phyloP scores from a whole-genome alignment of 2,329 filamentous ascomycete genomes.

The Pseudopyricularia cyperi region DNA sequence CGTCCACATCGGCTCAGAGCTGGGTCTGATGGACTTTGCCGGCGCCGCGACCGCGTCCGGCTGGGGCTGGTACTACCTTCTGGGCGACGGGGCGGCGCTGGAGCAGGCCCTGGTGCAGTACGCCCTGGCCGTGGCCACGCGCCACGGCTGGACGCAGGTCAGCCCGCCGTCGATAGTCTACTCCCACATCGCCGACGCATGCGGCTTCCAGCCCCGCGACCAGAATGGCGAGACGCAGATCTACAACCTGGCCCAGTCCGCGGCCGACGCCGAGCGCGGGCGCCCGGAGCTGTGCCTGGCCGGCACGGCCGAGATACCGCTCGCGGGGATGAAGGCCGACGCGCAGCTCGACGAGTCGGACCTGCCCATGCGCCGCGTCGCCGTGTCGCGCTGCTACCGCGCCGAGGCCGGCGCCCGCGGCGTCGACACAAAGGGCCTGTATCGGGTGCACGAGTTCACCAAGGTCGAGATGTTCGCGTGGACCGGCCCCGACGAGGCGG shows the following conservation, averaged over 20 bases:
- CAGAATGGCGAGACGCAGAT: slow-evolving; percentile 85
- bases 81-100: slow-evolving; percentile 84
- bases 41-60: slow-evolving; percentile 70
- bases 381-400: slow-evolving; percentile 83
- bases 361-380: slow-evolving; percentile 63
- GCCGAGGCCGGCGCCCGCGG: slow-evolving; percentile 88
- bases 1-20: slow-evolving; percentile 70
- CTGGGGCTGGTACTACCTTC: slow-evolving; percentile 96
- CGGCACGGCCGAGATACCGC: slow-evolving; percentile 86
- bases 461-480: slow-evolving; percentile 98
- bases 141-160: slow-evolving; percentile 66
- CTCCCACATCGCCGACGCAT: slow-evolving; percentile 76
- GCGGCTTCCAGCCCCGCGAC: slow-evolving; percentile 89
- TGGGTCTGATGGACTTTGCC: slow-evolving; percentile 86
- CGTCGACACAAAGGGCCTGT: slow-evolving; percentile 83
- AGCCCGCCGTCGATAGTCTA: slow-evolving; percentile 86
- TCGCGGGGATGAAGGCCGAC: slow-evolving; percentile 81
- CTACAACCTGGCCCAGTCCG: slow-evolving; percentile 60
- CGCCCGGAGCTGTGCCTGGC: slow-evolving; percentile 65
- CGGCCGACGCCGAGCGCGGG: slow-evolving; percentile 40
- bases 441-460: slow-evolving; percentile 95
- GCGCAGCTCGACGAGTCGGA: slow-evolving; percentile 49
- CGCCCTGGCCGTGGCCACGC: slow-evolving; percentile 59
- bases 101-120: slow-evolving; percentile 90
- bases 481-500: slow-evolving; percentile 46